These are phyloP conservation scores for Fusarium nanum DNA, from an alignment of 2,329 filamentous ascomycete genomes.

Conservation along the genomic window DNA sequence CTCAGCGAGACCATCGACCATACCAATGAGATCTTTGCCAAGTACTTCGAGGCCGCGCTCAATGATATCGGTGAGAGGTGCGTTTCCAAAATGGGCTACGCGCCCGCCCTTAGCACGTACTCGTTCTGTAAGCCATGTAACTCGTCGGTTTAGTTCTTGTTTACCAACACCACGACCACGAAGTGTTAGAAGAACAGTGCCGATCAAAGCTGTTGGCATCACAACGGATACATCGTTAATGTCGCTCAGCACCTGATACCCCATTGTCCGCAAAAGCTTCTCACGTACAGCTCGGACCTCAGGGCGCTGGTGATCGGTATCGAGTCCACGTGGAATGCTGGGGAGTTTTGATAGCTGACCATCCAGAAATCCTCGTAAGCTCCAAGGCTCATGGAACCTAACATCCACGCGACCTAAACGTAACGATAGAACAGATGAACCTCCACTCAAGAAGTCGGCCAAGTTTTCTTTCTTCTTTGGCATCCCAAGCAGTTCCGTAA, in stretches of 20 bases:
- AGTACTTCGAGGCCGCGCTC: conserved; percentile 92
- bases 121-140: conserved; percentile 88
- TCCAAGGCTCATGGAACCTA: conserved; percentile 97
- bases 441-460: conserved; percentile 84
- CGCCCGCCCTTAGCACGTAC: conserved; percentile 88
- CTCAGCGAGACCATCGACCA: conserved; percentile 82
- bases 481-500: conserved; percentile 90
- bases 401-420: conserved; percentile 94
- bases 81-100: conserved; percentile 90
- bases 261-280: conserved; percentile 84
- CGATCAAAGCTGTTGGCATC: conserved; percentile 97
- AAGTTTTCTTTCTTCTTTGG: conserved; percentile 97
- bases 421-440: conserved; percentile 86
- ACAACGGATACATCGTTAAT: conserved; percentile 97
- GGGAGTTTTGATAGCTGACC: conserved; percentile 74
- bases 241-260: conserved; percentile 91
- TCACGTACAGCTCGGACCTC: conserved; percentile 69
- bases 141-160: conserved; percentile 82
- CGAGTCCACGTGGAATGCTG: conserved; percentile 54
- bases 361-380: conserved; percentile 81
- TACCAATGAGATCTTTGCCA: conserved; percentile 87
- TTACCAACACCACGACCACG: conserved; percentile 92
- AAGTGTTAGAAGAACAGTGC: conserved; percentile 90
- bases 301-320: conserved; percentile 60
- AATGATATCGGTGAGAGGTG: conserved; percentile 83